Percentiles rank a stretch among this genome's conserved stretches.
These are phyloP conservation scores for Arabidopsis arenosa DNA, from an alignment of 345 rosid genomes.

Conservation along the genomic window DNA sequence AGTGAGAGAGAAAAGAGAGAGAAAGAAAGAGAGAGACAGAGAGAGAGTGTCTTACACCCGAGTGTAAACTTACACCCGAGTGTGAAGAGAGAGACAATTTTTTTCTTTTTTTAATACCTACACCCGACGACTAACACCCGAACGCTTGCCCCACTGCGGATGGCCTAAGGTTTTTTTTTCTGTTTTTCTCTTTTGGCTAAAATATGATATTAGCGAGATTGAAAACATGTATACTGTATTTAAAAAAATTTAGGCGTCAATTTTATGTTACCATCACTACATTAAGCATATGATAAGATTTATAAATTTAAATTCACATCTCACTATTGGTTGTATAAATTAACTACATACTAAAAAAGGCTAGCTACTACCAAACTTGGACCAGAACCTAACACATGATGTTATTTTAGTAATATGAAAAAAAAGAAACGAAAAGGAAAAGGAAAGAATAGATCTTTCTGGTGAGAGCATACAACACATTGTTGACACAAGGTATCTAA, in stretches of 20 bases:
- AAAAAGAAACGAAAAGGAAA: constrained; percentile 12
- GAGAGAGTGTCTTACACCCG: too few relatives aligned
- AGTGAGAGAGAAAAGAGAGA: too few relatives aligned
- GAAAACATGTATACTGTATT: too few relatives aligned
- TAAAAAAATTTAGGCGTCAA: background rate
- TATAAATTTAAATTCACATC: constrained; percentile 1
- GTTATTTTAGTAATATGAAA: background rate
- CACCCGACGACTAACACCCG: too few relatives aligned
- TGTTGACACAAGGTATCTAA: constrained; percentile 47
- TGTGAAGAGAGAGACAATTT: too few relatives aligned
- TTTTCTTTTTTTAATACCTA: too few relatives aligned
- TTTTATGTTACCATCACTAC: constrained; percentile 22
- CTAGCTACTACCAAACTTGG: constrained; percentile 31
- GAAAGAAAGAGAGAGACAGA: too few relatives aligned
- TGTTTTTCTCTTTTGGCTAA: background rate
- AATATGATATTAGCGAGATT: background rate
- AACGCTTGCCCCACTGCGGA: too few relatives aligned
- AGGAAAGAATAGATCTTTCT: constrained; percentile 39
- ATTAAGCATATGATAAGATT: constrained; percentile 25
- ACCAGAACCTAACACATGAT: constrained; percentile 6
- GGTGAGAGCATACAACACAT: constrained; percentile 28
- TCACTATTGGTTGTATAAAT: background rate
- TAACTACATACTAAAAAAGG: constrained; percentile 4
- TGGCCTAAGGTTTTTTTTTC: background rate
- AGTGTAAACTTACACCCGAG: too few relatives aligned